A percentile compares a stretch with the other conserved stretches of the same genome.
phyloP scores from a whole-genome alignment of 2,329 filamentous ascomycete species.

The Mycosphaerelloides madeirae region DNA sequence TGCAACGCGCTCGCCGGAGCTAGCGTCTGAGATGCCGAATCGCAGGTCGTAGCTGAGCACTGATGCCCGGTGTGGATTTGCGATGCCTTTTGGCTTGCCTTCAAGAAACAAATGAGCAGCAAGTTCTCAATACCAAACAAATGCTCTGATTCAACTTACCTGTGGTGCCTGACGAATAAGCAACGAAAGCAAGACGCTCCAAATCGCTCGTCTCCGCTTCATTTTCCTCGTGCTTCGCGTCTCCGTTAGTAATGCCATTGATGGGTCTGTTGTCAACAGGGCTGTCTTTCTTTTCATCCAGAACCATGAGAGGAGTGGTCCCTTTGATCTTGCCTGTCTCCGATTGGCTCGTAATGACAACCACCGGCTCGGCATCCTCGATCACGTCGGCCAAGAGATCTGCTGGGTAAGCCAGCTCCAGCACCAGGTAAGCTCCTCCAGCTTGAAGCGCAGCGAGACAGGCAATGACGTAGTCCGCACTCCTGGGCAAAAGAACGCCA shows the following conservation, averaged over 20 bases:
- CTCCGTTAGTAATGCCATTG: constrained; percentile 1
- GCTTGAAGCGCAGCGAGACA: constrained; percentile 73
- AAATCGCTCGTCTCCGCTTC: constrained; percentile 46
- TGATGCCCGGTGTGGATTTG: constrained; percentile 64
- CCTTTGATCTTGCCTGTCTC: constrained; percentile 63
- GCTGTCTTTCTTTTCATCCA: constrained; percentile 47
- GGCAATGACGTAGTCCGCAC: constrained; percentile 73
- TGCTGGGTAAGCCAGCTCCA: constrained; percentile 74
- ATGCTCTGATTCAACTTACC: constrained; percentile 35
- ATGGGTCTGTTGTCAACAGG: constrained; percentile 9
- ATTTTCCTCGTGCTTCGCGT: constrained; percentile 21
- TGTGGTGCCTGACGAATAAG: constrained; percentile 73
- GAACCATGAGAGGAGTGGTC: constrained; percentile 58
- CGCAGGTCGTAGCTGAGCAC: constrained; percentile 70
- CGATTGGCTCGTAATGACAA: constrained; percentile 63
- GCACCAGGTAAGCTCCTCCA: constrained; percentile 73
- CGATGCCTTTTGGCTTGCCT: constrained; percentile 69
- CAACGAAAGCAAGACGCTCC: constrained; percentile 72
- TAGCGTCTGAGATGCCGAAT: constrained; percentile 64
- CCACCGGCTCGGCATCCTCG: constrained; percentile 66
- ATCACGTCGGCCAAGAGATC: constrained; percentile 70
- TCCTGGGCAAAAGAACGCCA: constrained; percentile 69
- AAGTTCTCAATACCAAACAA: too few relatives aligned
- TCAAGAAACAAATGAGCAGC: too few relatives aligned
- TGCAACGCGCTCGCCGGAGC: constrained; percentile 71